Evolutionary conservation across 1,284 basidiomycete species (phyloP).

Genomic region (Sanghuangporus sanghuang): DNA sequence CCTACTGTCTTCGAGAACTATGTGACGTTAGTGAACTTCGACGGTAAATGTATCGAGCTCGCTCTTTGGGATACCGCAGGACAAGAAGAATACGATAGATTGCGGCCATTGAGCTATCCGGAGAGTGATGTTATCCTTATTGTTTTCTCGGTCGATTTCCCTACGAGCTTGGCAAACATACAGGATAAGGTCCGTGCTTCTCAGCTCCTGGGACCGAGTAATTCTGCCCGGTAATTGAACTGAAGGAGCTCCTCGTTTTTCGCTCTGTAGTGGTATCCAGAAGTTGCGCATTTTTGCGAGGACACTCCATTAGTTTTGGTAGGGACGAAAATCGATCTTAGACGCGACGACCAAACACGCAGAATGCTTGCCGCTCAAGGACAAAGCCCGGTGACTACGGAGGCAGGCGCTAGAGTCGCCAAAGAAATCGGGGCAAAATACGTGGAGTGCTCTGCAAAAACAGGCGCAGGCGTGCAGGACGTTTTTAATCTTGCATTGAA

Average conservation of each 20-base stretch:
- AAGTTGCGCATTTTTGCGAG: slow-evolving; percentile 97
- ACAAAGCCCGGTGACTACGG: slow-evolving; percentile 74
- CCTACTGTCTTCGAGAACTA: slow-evolving; percentile 99
- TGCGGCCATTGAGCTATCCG: slow-evolving; percentile 92
- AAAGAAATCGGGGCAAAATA: slow-evolving; percentile 95
- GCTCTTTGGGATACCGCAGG: slow-evolving; percentile 98
- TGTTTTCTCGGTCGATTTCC: slow-evolving; percentile 96
- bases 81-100: slow-evolving; percentile 95
- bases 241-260: not conserved
- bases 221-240: not conserved
- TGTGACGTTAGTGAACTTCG: slow-evolving; percentile 85
- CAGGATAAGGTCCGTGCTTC: slow-evolving; percentile 72
- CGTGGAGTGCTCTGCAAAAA: slow-evolving; percentile 93
- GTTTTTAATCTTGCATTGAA: slow-evolving; percentile 89
- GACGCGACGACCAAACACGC: slow-evolving; percentile 81
- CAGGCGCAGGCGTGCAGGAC: slow-evolving; percentile 83
- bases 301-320: slow-evolving; percentile 90
- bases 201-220: slow-evolving; percentile 2
- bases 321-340: slow-evolving; percentile 90
- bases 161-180: slow-evolving; percentile 91
- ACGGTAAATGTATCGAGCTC: slow-evolving; percentile 88
- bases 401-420: slow-evolving; percentile 78
- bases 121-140: slow-evolving; percentile 96
- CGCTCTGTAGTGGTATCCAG: slow-evolving; percentile 83
- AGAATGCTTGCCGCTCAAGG: slow-evolving; percentile 94